A percentile compares a stretch with the other conserved stretches of the same genome.
Conservation (phyloP, 805 yeast genomes). For the Barnettozyma salicaria region DNA sequence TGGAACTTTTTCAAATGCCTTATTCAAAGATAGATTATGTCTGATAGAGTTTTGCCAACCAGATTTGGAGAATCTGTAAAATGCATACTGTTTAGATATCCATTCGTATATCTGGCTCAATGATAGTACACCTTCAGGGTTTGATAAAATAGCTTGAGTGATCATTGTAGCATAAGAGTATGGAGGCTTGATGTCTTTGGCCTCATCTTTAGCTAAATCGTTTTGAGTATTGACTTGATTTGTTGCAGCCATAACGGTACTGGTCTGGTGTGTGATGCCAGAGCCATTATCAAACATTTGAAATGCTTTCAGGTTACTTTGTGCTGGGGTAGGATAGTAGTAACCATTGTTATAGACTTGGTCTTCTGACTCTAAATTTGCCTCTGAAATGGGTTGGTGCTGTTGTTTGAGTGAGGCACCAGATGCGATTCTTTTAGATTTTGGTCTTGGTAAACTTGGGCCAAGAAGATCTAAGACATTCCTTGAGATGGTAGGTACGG, state of each 20-base stretch:
- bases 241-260: conserved; percentile 1
- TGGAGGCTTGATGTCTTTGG: conserved; percentile 93
- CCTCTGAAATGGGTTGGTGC: conserved; percentile 1
- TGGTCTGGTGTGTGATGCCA: no score
- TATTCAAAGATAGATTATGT: conserved; percentile 88
- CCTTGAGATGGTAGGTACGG: conserved; percentile 59
- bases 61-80: conserved; percentile 82
- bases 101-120: conserved; percentile 88
- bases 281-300: conserved; percentile 45
- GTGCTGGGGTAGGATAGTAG: conserved; percentile 8
- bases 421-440: conserved; percentile 16
- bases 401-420: conserved; percentile 17
- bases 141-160: conserved; percentile 90
- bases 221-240: conserved; percentile 25
- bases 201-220: conserved; percentile 82
- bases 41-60: conserved; percentile 99
- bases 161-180: conserved; percentile 97
- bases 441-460: conserved; percentile 28
- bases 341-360: conserved; percentile 7
- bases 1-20: conserved; percentile 97
- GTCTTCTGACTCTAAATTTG: neutral
- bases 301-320: conserved; percentile 36
- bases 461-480: conserved; percentile 29
- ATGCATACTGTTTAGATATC: conserved; percentile 84
- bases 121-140: conserved; percentile 81